These are phyloP conservation scores for Aspergillus intermedius DNA, from an alignment of 2,329 filamentous ascomycete species.

Conservation along the genomic window DNA sequence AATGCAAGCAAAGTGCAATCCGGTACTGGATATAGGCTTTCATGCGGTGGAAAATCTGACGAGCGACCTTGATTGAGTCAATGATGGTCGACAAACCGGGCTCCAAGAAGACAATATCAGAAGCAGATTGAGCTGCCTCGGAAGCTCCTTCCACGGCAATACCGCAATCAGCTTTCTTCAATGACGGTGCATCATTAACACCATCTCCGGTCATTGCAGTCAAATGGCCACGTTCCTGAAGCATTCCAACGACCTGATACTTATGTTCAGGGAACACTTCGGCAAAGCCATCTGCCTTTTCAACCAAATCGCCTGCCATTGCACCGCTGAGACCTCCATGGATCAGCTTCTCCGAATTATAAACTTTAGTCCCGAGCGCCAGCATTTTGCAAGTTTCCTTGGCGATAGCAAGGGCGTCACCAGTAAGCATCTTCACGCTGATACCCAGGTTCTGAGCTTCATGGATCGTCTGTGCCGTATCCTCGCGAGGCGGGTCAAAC, in stretches of 20 bases:
- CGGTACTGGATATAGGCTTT: slow-evolving; percentile 73
- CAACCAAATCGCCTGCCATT: slow-evolving; percentile 68
- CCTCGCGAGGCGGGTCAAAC: slow-evolving; percentile 73
- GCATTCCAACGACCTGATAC: slow-evolving; percentile 69
- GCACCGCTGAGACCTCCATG: slow-evolving; percentile 66
- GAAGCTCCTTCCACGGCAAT: slow-evolving; percentile 67
- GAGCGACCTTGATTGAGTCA: slow-evolving; percentile 65
- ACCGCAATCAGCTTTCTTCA: slow-evolving; percentile 69
- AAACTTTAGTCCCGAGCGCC: slow-evolving; percentile 70
- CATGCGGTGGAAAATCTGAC: slow-evolving; percentile 72
- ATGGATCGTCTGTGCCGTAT: slow-evolving; percentile 70
- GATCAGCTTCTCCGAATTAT: slow-evolving; percentile 72
- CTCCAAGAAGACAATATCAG: slow-evolving; percentile 68
- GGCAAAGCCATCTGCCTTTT: slow-evolving; percentile 67
- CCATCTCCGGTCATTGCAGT: slow-evolving; percentile 71
- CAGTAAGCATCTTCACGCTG: slow-evolving; percentile 74
- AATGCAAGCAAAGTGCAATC: slow-evolving; percentile 66
- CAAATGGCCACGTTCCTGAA: slow-evolving; percentile 65
- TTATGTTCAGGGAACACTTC: slow-evolving; percentile 72
- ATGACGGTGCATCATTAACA: slow-evolving; percentile 66
- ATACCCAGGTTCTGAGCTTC: slow-evolving; percentile 71
- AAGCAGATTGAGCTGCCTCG: slow-evolving; percentile 65
- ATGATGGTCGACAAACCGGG: slow-evolving; percentile 66
- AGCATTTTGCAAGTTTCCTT: slow-evolving; percentile 80
- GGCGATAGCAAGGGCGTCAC: slow-evolving; percentile 71